Evolutionary conservation across 139 green algal genomes (phyloP).

Genomic region (Closterium sp.): DNA sequence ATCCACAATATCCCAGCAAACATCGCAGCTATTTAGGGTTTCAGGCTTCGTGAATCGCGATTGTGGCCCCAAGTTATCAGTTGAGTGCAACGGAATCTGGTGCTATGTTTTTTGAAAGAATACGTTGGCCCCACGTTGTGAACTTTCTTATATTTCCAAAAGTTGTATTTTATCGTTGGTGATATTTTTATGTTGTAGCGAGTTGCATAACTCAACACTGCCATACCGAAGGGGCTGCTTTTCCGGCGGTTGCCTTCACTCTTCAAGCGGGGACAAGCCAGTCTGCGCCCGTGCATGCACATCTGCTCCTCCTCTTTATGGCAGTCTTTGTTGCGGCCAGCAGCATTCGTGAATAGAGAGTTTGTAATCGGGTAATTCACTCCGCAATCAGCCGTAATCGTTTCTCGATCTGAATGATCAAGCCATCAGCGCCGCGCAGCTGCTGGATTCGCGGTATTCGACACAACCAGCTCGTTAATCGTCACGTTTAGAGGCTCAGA

Average conservation of each 20-base stretch:
- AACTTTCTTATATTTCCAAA: no score
- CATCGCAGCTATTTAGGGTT: neutral
- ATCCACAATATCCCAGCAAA: neutral
- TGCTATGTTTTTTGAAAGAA: no score
- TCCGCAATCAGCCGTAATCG: no score
- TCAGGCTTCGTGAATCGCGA: no score
- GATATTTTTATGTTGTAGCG: no score
- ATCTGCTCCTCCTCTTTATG: no score
- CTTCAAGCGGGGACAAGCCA: neutral
- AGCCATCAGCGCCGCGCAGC: neutral
- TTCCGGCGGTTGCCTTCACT: no score
- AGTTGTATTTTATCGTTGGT: no score
- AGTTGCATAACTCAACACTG: no score
- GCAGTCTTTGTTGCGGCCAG: no score
- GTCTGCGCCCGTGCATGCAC: neutral
- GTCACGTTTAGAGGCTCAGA: neutral
- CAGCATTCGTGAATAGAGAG: neutral
- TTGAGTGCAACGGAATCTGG: neutral
- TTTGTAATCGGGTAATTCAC: neutral
- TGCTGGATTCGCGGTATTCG: neutral
- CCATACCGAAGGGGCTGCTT: no score
- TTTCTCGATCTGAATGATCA: neutral
- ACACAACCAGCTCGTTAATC: neutral
- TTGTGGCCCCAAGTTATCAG: neutral
- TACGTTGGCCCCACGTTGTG: no score